Conservation (phyloP, 2,329 filamentous ascomycete species). For the Venturia pyrina region DNA sequence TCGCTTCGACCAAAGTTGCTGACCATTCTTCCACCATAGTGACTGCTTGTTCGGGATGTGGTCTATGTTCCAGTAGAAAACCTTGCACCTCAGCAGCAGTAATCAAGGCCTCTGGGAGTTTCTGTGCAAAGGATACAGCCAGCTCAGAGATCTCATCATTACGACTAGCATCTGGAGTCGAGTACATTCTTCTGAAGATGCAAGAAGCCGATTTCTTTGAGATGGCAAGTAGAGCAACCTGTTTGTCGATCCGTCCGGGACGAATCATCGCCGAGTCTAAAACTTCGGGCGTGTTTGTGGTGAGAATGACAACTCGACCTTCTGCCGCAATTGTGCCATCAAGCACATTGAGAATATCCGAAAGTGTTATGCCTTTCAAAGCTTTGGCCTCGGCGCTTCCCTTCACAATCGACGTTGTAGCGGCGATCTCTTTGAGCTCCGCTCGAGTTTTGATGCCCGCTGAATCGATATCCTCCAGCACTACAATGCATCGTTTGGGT, state of each 20-base stretch:
- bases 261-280: constrained; percentile 19
- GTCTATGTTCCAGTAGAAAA: constrained; percentile 7
- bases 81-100: constrained; percentile 22
- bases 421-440: not conserved
- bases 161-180: too few relatives aligned
- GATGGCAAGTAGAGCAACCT: constrained; percentile 2
- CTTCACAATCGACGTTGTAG: not conserved
- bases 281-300: constrained; percentile 18
- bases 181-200: not conserved
- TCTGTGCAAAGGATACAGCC: constrained; percentile 20
- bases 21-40: not conserved
- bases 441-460: constrained; percentile 6
- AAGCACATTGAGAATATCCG: constrained; percentile 19
- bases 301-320: constrained; percentile 21
- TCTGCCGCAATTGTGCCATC: constrained; percentile 17
- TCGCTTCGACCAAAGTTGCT: not conserved
- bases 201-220: not conserved
- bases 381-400: not conserved
- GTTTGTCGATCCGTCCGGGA: constrained; percentile 18
- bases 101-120: constrained; percentile 21
- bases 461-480: constrained; percentile 64
- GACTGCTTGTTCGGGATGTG: constrained; percentile 1
- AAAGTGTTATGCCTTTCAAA: constrained; percentile 8
- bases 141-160: constrained; percentile 16
- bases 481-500: constrained; percentile 59